phyloP scores from a whole-genome alignment of 1,284 basidiomycete species.

The Ceratobasidium sp. region DNA sequence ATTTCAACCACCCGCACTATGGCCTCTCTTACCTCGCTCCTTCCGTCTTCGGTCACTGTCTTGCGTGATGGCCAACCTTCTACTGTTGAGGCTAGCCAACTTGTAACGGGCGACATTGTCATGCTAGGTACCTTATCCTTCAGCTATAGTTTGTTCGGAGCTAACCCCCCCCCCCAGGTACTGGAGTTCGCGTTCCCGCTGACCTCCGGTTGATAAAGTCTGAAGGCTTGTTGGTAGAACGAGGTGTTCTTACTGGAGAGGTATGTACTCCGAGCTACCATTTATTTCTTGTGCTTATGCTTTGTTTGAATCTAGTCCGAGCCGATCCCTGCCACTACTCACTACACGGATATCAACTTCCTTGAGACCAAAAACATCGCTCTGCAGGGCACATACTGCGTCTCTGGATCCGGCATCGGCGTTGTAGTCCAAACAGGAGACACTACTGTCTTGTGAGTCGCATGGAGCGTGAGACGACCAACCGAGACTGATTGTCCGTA shows the following conservation, averaged over 20 bases:
- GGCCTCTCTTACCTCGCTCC: slow-evolving; percentile 58
- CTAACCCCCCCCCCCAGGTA: slow-evolving; percentile 50
- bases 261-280: slow-evolving; percentile 43
- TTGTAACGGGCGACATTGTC: slow-evolving; percentile 91
- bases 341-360: slow-evolving; percentile 53
- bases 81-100: slow-evolving; percentile 80
- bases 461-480: neutral
- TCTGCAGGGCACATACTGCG: slow-evolving; percentile 68
- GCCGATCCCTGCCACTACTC: slow-evolving; percentile 52
- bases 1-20: slow-evolving; percentile 57
- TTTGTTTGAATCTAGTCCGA: slow-evolving; percentile 44
- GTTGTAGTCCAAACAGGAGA: slow-evolving; percentile 38
- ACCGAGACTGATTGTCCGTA: neutral
- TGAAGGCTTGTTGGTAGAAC: slow-evolving; percentile 62
- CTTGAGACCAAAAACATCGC: slow-evolving; percentile 51
- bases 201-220: slow-evolving; percentile 26
- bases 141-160: neutral
- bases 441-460: slow-evolving; percentile 52
- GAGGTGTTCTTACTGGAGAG: slow-evolving; percentile 70
- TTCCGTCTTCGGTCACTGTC: slow-evolving; percentile 57
- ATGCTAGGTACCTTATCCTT: slow-evolving; percentile 61
- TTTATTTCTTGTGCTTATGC: neutral
- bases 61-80: slow-evolving; percentile 82
- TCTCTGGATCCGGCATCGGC: slow-evolving; percentile 55
- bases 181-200: slow-evolving; percentile 55